Evolutionary conservation across 805 yeast species (phyloP).

Genomic region (Hanseniaspora clermontiae): DNA sequence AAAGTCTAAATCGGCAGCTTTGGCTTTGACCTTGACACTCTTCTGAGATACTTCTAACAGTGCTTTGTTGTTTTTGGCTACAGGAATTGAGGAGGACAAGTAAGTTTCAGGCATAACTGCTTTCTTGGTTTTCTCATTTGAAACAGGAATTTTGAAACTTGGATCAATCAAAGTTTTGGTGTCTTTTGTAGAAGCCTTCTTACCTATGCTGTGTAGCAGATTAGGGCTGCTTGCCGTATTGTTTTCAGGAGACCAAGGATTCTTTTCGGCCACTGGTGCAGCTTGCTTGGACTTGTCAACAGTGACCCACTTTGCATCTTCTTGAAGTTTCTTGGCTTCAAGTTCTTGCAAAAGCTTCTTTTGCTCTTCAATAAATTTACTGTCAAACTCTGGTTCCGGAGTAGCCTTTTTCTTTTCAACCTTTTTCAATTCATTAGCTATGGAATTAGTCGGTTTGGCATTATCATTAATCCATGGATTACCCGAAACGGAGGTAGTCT

Average conservation of each 20-base stretch:
- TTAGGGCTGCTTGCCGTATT: neutral
- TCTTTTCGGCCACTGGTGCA: neutral
- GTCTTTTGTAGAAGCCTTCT: neutral
- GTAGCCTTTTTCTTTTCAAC: neutral
- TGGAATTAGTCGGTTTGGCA: neutral
- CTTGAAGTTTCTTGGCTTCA: neutral
- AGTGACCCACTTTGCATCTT: slow-evolving; percentile 9
- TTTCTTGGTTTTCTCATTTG: neutral
- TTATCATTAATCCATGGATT: neutral
- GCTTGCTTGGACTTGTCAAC: slow-evolving; percentile 1
- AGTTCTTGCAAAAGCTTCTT: neutral
- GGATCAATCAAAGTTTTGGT: neutral
- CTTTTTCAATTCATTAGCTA: neutral
- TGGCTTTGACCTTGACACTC: neutral
- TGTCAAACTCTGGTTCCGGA: neutral
- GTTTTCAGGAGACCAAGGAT: neutral
- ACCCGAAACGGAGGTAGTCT: neutral
- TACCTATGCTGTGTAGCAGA: neutral
- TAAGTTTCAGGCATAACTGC: neutral
- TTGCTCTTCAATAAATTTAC: slow-evolving; percentile 6
- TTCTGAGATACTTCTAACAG: neutral
- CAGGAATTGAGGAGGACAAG: neutral
- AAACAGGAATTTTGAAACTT: neutral
- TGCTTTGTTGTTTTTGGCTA: neutral
- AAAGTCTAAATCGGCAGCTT: neutral